Evolutionary conservation across 495 filamentous ascomycete species (phyloP), one percentile per base, ranked within the genome.

Genomic region (Collariella sp.): DNA sequence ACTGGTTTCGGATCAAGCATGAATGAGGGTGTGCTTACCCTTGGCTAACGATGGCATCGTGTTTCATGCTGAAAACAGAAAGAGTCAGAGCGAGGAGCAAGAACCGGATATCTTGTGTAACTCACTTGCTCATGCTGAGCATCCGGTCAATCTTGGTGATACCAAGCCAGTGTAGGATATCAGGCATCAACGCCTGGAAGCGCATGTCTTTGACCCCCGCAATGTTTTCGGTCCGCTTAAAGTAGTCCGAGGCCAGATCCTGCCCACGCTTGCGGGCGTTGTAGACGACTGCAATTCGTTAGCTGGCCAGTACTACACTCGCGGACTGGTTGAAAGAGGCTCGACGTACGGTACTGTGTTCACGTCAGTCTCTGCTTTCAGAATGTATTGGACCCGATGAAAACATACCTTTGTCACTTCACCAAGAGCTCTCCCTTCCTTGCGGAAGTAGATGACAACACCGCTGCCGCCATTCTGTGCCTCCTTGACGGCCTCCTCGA

Each of bases 141-240:
- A 98, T 97, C 39, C 89, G 81, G 70, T 97, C 93, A 67, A 98
- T 97, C 78, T 97, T 97, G 71, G 85, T 94, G 64, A 98, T 96
- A 55, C 93, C 93, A 16, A 98, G 80, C 93, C 93, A 98, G 71
- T 98, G 93, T 41, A 98, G 81, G 60, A 97, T 91, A 66, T 96
- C 91, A 33, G 93, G 93, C 93, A 98, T 98, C 53, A 98, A 76
- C n/a, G 91, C 90, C 77, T 98, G 93, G 78, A 98, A 98, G 54
- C 93, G 84, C 93, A 98, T 98, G 62, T 91, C 87, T 64, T 96
- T 91, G 49, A 98, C 93, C 52, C 93, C 93, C 13, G 93, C 93
- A 70, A 98, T 94, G 62, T 94, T 94, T 72, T 96, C 91, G 29
- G 91, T 98, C 56, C 93, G 80, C 70, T 89, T 86, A 76, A 98